Evolutionary conservation across 192 early-diverging fungal genomes (phyloP), one percentile per base, ranked within the genome.

Genomic region (Coemansia sp.): DNA sequence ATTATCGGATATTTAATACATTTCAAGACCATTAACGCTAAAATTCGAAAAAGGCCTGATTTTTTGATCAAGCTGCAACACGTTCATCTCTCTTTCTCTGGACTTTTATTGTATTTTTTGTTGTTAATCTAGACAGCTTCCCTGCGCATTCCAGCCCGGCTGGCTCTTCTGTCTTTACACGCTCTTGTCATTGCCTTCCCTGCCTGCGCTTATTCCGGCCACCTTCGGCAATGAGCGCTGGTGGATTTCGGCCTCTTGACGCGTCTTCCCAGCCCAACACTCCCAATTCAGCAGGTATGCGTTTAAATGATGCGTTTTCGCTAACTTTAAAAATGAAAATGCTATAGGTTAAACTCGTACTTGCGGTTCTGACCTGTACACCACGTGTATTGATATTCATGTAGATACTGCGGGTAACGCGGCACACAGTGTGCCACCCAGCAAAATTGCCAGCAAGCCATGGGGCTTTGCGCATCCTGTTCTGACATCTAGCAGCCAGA

Each of bases 141-240:
- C 19, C 48, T 49, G 48, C 48, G 48, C 48, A 49, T 19, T 49
- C 48, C 48, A 49, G 20, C 48, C 19, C 48, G 13, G 48, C 48
- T 49, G 48, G 48, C 48, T 49, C 48, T 49, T 49, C 48, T 18
- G 48, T 20, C 16, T 18, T 20, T 49, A 19, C n/a, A n/a, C 48
- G 13, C 48, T 49, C 48, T 3, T 0, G 48, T 20, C 48, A 20
- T 22, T 20, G 16, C 48, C 13, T 35, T 35, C 32, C 32, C 18
- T 9, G 9, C 2, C 48, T 20, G 48, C 48, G 48, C 48, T n/a
- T 49, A 29, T 54, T 54, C 26, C 14, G 53, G 23, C 22, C 53
- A 29, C n/a, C 29, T 57, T 39, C 18, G n/a, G 71, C 68, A 54
- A 79, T 79, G 76, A 67, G 71, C 43, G 76, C 71, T 64, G 67